A percentile compares a stretch with the other conserved stretches of the same genome.
Evolutionary conservation across 495 filamentous ascomycete genomes (phyloP).

Genomic region (Venustampulla echinocandica): DNA sequence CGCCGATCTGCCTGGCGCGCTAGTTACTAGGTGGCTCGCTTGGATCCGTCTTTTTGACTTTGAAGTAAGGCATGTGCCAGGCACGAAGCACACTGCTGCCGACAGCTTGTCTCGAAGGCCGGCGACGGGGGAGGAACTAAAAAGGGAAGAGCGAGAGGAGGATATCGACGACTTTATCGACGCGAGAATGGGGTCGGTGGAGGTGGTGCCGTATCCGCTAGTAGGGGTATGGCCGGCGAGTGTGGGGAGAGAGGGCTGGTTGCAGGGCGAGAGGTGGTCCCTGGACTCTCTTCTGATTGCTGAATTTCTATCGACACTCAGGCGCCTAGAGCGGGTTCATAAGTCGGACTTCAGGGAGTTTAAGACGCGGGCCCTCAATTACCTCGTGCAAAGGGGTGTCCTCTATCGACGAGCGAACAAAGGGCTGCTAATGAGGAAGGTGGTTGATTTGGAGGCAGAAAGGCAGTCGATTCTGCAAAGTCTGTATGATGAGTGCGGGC

Average conservation of each 20-base stretch:
- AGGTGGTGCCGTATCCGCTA: not conserved
- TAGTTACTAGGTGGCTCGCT: conserved; percentile 4
- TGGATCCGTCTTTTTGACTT: conserved; percentile 8
- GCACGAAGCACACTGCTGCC: not conserved
- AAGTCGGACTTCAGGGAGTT: not conserved
- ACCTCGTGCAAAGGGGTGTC: not conserved
- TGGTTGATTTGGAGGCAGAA: not conserved
- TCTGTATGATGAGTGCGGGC: not conserved
- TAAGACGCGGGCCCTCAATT: not conserved
- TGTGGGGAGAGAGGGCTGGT: too few relatives aligned
- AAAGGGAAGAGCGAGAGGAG: not conserved
- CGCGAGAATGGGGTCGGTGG: not conserved
- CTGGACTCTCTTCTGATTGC: not conserved
- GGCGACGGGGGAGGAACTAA: not conserved
- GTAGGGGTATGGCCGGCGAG: not conserved
- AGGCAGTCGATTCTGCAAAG: not conserved
- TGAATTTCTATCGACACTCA: not conserved
- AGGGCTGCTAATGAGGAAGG: not conserved
- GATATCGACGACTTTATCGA: not conserved
- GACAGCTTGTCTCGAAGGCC: not conserved
- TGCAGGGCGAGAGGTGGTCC: not conserved
- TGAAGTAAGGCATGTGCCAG: conserved; percentile 1
- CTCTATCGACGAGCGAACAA: not conserved
- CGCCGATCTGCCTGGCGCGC: not conserved
- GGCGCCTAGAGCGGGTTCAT: not conserved